Conservation (phyloP, 805 yeast genomes). For the Metschnikowia hibisci region DNA sequence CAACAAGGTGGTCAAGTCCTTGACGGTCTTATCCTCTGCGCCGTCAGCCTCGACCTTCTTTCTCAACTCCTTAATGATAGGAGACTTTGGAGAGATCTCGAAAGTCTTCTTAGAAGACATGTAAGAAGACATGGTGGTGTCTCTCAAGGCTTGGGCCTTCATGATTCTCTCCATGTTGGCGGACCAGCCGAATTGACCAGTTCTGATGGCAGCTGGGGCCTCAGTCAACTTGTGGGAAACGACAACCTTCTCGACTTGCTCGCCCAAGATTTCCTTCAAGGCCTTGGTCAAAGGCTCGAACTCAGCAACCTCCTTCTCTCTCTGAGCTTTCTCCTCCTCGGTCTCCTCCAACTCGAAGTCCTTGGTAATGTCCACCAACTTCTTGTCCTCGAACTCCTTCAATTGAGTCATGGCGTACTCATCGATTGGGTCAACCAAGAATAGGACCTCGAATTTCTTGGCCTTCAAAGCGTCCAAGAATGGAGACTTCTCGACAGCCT, state of each 20-base stretch:
- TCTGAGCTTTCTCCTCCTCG: conserved; percentile 91
- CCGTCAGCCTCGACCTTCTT: conserved; percentile 96
- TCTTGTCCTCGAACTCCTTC: conserved; percentile 99
- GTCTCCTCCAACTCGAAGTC: conserved; percentile 98
- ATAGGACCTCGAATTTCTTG: conserved; percentile 96
- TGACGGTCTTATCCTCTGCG: conserved; percentile 96
- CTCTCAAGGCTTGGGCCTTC: conserved; percentile 99
- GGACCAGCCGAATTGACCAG: conserved; percentile 99
- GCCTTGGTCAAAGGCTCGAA: conserved; percentile 93
- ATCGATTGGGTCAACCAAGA: conserved; percentile 98
- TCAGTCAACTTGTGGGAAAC: conserved; percentile 96
- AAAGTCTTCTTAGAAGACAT: conserved; percentile 99
- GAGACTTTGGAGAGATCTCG: conserved; percentile 95
- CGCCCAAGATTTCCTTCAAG: conserved; percentile 95
- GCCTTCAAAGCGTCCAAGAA: conserved; percentile 98
- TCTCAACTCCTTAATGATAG: conserved; percentile 93
- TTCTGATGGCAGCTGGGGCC: conserved; percentile 99
- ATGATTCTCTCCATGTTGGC: conserved; percentile 99
- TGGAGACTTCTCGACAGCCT: conserved; percentile 98
- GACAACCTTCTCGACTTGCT: conserved; percentile 98
- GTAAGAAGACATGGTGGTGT: conserved; percentile 97
- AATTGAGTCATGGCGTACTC: conserved; percentile 99
- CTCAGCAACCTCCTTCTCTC: conserved; percentile 91
- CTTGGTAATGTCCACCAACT: conserved; percentile 97
- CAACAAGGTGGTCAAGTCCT: conserved; percentile 92